A percentile compares a stretch with the other conserved stretches of the same genome.
phyloP scores from a whole-genome alignment of 2,329 filamentous ascomycete species.

The Trichothecium sympodiale region DNA sequence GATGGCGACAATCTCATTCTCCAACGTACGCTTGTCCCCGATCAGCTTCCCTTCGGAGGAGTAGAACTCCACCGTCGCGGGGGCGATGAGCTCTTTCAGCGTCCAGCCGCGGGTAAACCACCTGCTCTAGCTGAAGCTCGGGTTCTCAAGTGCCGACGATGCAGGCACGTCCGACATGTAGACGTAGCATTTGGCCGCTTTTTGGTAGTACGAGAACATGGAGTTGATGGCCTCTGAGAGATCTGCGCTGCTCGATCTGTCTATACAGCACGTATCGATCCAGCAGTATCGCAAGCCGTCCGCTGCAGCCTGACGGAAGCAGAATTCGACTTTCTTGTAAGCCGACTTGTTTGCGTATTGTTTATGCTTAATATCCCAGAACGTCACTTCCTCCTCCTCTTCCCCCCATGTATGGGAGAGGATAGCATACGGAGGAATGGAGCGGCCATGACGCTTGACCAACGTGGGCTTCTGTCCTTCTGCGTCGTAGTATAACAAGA shows the following conservation, averaged over 20 bases:
- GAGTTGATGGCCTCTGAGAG: conserved; percentile 9
- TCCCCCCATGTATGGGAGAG: conserved; percentile 19
- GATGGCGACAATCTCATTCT: neutral
- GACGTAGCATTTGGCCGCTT: conserved; percentile 5
- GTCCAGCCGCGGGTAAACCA: conserved; percentile 2
- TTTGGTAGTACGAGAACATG: conserved; percentile 8
- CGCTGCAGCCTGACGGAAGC: neutral
- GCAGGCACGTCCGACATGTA: conserved; percentile 5
- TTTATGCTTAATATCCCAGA: conserved; percentile 13
- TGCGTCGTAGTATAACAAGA: too few species aligned
- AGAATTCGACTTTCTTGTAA: neutral
- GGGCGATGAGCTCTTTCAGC: conserved; percentile 2
- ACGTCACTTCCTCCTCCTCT: conserved; percentile 14
- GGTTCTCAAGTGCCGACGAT: too few species aligned
- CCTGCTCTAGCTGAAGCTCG: neutral
- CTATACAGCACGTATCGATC: conserved; percentile 10
- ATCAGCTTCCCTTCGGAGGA: neutral
- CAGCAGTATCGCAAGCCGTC: conserved; percentile 5
- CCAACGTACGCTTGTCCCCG: neutral
- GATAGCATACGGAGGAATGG: conserved; percentile 12
- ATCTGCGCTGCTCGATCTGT: conserved; percentile 6
- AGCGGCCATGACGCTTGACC: too few species aligned
- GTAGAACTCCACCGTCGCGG: neutral
- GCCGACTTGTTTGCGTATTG: neutral
- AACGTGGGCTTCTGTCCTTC: too few species aligned